A percentile compares a stretch with the other conserved stretches of the same genome.
phyloP scores from a whole-genome alignment of 139 green algal species.

The Spirogloea muscicola region DNA sequence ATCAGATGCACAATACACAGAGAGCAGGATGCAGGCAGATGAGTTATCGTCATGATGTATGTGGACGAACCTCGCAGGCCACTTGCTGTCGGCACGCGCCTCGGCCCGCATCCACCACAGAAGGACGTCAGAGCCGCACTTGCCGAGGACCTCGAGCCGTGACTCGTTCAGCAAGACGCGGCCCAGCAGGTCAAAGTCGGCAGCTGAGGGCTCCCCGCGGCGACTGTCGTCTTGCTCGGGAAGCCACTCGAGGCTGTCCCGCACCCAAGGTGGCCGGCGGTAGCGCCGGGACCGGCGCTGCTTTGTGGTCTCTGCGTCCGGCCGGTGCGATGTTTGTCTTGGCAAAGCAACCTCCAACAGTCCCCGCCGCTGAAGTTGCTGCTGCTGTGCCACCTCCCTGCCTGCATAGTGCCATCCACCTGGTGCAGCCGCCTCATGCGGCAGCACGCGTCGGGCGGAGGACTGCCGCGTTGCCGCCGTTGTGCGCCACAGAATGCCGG shows the following conservation, averaged over 20 bases:
- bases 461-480: no score
- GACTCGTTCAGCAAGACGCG: constrained; percentile 17
- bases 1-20: neutral
- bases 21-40: neutral
- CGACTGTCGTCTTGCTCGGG: neutral
- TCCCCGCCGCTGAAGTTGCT: no score
- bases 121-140: constrained; percentile 19
- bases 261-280: constrained; percentile 3
- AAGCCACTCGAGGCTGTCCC: neutral
- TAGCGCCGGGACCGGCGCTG: no score
- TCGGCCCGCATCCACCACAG: constrained; percentile 34
- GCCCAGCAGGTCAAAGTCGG: constrained; percentile 8
- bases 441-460: no score
- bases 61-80: neutral
- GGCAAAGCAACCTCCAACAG: no score
- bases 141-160: constrained; percentile 7
- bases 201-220: no score
- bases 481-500: no score
- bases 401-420: no score
- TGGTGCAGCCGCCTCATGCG: no score
- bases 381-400: no score
- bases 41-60: neutral
- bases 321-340: no score
- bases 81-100: constrained; percentile 21
- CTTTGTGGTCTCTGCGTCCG: no score